These are phyloP conservation scores for Phaeosphaeria sp. DNA, from an alignment of 2,329 filamentous ascomycete genomes.

Conservation along the genomic window DNA sequence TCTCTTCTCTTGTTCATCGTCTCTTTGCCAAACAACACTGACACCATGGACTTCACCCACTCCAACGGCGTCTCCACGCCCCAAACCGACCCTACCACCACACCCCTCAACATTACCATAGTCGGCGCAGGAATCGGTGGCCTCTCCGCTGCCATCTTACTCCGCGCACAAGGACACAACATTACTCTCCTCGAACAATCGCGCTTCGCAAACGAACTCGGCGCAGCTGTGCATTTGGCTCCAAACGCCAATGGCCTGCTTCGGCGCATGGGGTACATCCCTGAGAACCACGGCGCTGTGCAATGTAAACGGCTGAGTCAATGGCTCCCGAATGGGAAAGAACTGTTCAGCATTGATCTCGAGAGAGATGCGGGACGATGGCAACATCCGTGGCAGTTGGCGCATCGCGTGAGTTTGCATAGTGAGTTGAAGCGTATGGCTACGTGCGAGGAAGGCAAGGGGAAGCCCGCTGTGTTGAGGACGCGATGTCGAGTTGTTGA, in stretches of 20 bases:
- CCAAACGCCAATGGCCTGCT: constrained; percentile 68
- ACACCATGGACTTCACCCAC: constrained; percentile 24
- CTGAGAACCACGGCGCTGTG: constrained; percentile 50
- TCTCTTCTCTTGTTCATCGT: neutral
- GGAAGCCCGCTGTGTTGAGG: constrained; percentile 48
- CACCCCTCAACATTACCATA: constrained; percentile 50
- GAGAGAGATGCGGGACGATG: constrained; percentile 52
- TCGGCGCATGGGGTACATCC: constrained; percentile 52
- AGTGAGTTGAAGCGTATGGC: constrained; percentile 59
- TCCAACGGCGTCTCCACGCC: constrained; percentile 5
- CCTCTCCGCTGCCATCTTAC: constrained; percentile 59
- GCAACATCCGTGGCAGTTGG: constrained; percentile 62
- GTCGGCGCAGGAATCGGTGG: constrained; percentile 61
- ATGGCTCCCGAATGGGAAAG: constrained; percentile 48
- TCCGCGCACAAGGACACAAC: constrained; percentile 52
- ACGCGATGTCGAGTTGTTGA: constrained; percentile 54
- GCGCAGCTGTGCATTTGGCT: constrained; percentile 68
- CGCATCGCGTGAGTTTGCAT: constrained; percentile 63
- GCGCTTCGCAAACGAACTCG: constrained; percentile 61
- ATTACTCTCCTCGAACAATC: constrained; percentile 54
- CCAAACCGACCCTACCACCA: constrained; percentile 2
- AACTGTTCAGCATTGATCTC: constrained; percentile 47
- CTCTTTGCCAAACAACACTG: neutral
- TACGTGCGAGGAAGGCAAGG: constrained; percentile 45
- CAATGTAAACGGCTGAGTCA: constrained; percentile 42